Conservation (phyloP, 2,329 filamentous ascomycete species). For the Penicillium sp. region DNA sequence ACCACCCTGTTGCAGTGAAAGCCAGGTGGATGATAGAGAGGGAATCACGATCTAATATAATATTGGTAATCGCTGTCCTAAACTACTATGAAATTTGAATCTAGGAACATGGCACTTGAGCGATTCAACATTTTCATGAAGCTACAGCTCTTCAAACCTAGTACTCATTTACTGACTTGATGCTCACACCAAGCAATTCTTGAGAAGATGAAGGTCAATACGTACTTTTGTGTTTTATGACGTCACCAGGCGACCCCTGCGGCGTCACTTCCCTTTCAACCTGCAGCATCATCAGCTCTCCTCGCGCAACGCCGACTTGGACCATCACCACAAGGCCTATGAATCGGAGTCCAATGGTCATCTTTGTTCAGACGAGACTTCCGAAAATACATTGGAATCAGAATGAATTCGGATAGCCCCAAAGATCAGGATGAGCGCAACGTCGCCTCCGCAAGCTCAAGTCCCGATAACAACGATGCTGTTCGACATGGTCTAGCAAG, state of each 20-base stretch:
- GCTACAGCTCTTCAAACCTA: too few species aligned
- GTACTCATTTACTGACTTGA: not conserved
- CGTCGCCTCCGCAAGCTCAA: not conserved
- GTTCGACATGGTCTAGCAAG: not conserved
- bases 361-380: not conserved
- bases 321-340: not conserved
- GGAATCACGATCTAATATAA: too few species aligned
- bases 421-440: not conserved
- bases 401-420: not conserved
- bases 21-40: too few species aligned
- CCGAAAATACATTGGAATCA: not conserved
- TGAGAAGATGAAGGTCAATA: not conserved
- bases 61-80: too few species aligned
- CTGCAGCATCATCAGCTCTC: not conserved
- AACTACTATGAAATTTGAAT: too few species aligned
- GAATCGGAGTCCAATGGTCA: not conserved
- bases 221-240: not conserved
- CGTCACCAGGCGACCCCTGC: not conserved
- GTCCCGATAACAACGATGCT: not conserved
- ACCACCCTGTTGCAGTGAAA: too few species aligned
- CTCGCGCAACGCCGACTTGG: not conserved
- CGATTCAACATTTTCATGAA: too few species aligned
- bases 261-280: not conserved
- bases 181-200: not conserved
- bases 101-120: too few species aligned